Percentiles rank a stretch among this genome's conserved stretches.
Evolutionary conservation across 306 rosid genomes (phyloP).

Genomic region (Pterocarpus macrocarpus): DNA sequence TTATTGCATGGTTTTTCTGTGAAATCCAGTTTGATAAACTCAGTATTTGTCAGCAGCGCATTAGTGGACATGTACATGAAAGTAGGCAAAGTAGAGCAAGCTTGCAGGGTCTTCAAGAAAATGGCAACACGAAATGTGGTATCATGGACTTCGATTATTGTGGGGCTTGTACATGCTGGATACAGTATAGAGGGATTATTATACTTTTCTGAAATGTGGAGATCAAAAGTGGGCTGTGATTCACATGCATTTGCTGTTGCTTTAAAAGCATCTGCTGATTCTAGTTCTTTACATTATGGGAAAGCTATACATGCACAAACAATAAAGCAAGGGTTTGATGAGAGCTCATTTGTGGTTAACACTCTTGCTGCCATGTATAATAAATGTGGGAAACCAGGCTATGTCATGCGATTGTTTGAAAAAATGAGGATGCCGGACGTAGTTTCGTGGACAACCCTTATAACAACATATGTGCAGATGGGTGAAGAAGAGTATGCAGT

Average conservation of each 20-base stretch:
- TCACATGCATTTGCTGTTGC: conserved; percentile 70
- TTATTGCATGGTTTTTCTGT: conserved; percentile 69
- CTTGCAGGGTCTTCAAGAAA: conserved; percentile 64
- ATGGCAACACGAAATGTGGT: conserved; percentile 71
- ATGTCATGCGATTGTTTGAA: conserved; percentile 65
- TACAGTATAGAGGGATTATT: conserved; percentile 56
- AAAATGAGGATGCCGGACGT: conserved; percentile 69
- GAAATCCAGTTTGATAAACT: conserved; percentile 67
- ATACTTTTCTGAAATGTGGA: conserved; percentile 83
- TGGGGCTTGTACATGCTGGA: conserved; percentile 81
- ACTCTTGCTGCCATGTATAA: conserved; percentile 78
- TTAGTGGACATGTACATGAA: conserved; percentile 81
- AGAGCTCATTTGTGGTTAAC: conserved; percentile 70
- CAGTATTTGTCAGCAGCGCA: conserved; percentile 78
- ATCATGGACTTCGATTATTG: conserved; percentile 77
- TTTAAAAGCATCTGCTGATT: conserved; percentile 79
- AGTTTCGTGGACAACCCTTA: conserved; percentile 86
- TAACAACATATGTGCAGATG: conserved; percentile 59
- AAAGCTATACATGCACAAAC: conserved; percentile 71
- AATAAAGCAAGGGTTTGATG: conserved; percentile 72
- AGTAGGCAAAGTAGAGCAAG: conserved; percentile 63
- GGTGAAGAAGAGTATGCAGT: conserved; percentile 69
- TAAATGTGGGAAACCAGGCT: conserved; percentile 77
- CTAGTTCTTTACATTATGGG: conserved; percentile 64
- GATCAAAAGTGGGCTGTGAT: conserved; percentile 70